Conservation (phyloP, 2,329 filamentous ascomycete species). For the Sporothrix mexicana region DNA sequence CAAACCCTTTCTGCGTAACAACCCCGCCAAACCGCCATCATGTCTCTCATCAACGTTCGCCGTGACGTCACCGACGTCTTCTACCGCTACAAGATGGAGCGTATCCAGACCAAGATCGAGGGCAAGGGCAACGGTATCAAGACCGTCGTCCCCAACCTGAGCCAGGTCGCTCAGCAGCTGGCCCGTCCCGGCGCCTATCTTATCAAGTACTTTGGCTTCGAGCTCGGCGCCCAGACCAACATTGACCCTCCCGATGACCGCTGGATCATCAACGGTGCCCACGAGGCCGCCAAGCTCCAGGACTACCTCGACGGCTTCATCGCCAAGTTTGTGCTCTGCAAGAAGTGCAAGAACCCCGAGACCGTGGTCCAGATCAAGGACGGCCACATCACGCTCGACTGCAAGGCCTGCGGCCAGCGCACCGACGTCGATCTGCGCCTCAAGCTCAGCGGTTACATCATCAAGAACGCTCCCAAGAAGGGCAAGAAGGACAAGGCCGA, state of each 20-base stretch:
- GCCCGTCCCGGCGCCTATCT: constrained; percentile 91
- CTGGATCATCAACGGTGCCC: constrained; percentile 99
- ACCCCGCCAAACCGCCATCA: constrained; percentile 63
- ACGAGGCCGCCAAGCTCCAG: constrained; percentile 93
- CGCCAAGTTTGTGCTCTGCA: constrained; percentile 97
- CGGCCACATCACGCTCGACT: constrained; percentile 88
- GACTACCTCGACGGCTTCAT: constrained; percentile 99
- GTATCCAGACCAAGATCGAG: constrained; percentile 97
- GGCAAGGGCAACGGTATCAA: constrained; percentile 99
- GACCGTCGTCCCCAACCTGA: constrained; percentile 94
- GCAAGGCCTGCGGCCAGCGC: constrained; percentile 97
- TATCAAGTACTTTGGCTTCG: constrained; percentile 99
- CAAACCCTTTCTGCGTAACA: constrained; percentile 16
- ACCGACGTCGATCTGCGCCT: constrained; percentile 89
- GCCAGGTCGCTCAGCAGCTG: constrained; percentile 89
- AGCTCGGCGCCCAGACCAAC: constrained; percentile 98
- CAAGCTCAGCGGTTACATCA: constrained; percentile 95
- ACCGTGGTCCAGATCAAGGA: constrained; percentile 96
- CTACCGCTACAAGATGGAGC: constrained; percentile 99
- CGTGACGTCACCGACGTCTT: constrained; percentile 98
- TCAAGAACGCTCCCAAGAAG: constrained; percentile 93
- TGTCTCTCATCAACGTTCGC: constrained; percentile 98
- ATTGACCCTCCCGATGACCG: constrained; percentile 96
- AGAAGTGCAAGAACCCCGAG: constrained; percentile 99
- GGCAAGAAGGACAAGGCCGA: constrained; percentile 97